Base-by-base conservation (phyloP, 441 rosid genomes). In the Theobroma grandiflorum region DNA sequence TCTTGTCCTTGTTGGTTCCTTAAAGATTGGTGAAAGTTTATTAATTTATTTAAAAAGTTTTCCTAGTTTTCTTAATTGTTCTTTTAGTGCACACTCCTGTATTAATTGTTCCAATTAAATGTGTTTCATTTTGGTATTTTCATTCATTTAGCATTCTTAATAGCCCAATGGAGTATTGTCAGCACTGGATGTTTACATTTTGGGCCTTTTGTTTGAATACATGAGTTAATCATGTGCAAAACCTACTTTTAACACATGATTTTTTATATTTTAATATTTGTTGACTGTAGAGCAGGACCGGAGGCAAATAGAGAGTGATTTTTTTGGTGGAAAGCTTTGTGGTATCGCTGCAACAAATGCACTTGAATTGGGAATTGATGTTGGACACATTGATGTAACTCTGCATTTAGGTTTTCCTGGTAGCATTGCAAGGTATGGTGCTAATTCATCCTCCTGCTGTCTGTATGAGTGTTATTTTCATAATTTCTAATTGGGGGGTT, bases 401-500 rank as follows among this genome's bases (percentile, higher is more conserved):
- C 85, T 96, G 84, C 99, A 96, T 91, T 88, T 96, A 83, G 98
- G 99, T 65, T 96, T 96, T 84, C 99, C 99, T 76, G 98, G 98
- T 52, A 96, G 98, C 81, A 86, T 95, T 84, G 92, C 98, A 55
- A 96, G 99, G 99, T 96, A 86, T 55, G 77, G 59, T 69, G 69
- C 87, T 69, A 77, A 43, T 59, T 69, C 50, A 75, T 83, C 65
- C 65, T 58, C 79, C 38, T 75, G 63, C 64, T 47, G 55, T 50
- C 74, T 58, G 55, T 72, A 73, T 49, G 40, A 63, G n/a, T 63
- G 74, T 74, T 65, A 84, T 72, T 49, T 45, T 79, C 79, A 80
- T 50, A 79, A 42, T 18, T 35, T 79, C 52, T 80, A 50, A 76
- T 77, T 66, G 68, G 67, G 64, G 45, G 66, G 57, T 76, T 79